These are phyloP conservation scores for Coprinellus aureogranulatus DNA, from an alignment of 768 basidiomycete species.

Conservation along the genomic window DNA sequence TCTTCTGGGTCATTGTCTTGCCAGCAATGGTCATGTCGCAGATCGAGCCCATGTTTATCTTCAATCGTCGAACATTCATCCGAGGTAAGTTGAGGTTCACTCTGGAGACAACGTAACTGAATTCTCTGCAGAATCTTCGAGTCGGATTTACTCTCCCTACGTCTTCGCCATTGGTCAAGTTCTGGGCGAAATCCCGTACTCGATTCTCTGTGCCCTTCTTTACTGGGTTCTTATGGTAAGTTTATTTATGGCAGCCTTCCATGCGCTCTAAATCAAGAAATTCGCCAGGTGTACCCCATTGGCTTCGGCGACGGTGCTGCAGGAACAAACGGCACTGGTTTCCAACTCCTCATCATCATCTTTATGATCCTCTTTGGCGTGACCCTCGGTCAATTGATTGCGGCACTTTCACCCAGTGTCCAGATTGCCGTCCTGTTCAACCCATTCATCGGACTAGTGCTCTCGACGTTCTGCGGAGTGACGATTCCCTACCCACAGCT, in stretches of 20 bases:
- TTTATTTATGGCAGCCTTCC: neutral
- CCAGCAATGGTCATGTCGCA: constrained; percentile 79
- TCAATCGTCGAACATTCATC: constrained; percentile 54
- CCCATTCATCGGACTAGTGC: constrained; percentile 65
- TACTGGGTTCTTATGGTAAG: constrained; percentile 77
- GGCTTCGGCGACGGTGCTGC: constrained; percentile 52
- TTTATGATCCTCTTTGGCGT: constrained; percentile 69
- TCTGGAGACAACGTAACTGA: no score
- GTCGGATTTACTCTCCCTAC: constrained; percentile 81
- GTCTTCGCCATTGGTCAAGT: constrained; percentile 85
- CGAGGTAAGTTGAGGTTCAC: constrained; percentile 22
- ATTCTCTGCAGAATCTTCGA: constrained; percentile 55
- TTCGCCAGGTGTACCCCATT: constrained; percentile 54
- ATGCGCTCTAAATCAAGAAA: neutral
- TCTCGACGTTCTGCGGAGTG: constrained; percentile 78
- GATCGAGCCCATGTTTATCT: constrained; percentile 80
- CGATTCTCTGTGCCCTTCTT: constrained; percentile 61
- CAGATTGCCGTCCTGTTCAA: constrained; percentile 77
- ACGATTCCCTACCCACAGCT: constrained; percentile 68
- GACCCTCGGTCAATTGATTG: constrained; percentile 70
- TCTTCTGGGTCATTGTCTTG: constrained; percentile 66
- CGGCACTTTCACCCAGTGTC: constrained; percentile 72
- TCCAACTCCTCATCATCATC: constrained; percentile 67
- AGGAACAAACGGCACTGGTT: constrained; percentile 63
- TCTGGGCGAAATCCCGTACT: constrained; percentile 78